Conservation (phyloP, 2,329 filamentous ascomycete species). For the Alternaria rosae region DNA sequence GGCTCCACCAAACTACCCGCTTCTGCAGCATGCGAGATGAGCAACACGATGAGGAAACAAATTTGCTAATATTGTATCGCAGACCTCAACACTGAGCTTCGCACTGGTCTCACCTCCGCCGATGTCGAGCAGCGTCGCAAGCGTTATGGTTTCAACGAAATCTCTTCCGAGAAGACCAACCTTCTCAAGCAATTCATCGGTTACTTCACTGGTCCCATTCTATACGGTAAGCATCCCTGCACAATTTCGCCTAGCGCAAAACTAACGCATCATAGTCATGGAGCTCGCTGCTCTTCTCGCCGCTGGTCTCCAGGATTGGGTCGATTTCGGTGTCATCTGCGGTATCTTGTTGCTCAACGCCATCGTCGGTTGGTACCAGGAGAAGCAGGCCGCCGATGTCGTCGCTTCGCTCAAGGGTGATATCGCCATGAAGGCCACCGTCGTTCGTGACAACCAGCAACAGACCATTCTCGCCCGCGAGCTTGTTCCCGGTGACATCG, state of each 20-base stretch:
- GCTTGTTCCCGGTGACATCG: slow-evolving; percentile 78
- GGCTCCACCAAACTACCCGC: slow-evolving; percentile 27
- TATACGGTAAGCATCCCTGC: slow-evolving; percentile 68
- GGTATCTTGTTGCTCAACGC: slow-evolving; percentile 79
- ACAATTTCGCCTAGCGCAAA: slow-evolving; percentile 17
- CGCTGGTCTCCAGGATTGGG: slow-evolving; percentile 77
- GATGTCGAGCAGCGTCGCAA: slow-evolving; percentile 72
- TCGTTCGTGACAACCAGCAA: slow-evolving; percentile 72
- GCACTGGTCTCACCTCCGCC: slow-evolving; percentile 64
- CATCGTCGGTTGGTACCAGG: slow-evolving; percentile 80
- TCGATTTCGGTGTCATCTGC: slow-evolving; percentile 77
- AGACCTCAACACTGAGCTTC: slow-evolving; percentile 70
- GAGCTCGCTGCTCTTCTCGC: slow-evolving; percentile 77
- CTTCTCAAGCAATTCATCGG: slow-evolving; percentile 76
- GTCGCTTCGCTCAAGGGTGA: slow-evolving; percentile 75
- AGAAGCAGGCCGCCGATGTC: slow-evolving; percentile 78
- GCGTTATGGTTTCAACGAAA: slow-evolving; percentile 74
- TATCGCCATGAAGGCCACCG: slow-evolving; percentile 76
- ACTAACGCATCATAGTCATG: slow-evolving; percentile 64
- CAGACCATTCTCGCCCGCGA: slow-evolving; percentile 76
- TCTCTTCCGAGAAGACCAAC: slow-evolving; percentile 77
- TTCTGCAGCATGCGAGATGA: slow-evolving; percentile 12
- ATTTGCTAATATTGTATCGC: slow-evolving; percentile 48
- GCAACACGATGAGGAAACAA: slow-evolving; percentile 4
- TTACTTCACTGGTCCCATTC: slow-evolving; percentile 78